These are phyloP conservation scores for Inga oerstediana DNA, from an alignment of 306 rosid genomes.

Conservation along the genomic window DNA sequence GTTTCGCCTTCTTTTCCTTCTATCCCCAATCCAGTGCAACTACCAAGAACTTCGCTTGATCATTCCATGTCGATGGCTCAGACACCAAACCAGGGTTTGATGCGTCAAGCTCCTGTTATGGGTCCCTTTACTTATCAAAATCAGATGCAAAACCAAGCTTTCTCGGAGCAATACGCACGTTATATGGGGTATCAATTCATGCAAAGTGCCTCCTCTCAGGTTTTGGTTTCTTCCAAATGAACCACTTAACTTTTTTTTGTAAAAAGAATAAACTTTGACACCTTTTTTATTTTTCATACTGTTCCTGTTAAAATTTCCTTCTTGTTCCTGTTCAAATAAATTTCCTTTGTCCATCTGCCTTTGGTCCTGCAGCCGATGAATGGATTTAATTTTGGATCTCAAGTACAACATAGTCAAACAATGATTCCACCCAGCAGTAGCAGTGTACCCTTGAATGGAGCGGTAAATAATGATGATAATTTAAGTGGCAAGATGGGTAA, in stretches of 20 bases:
- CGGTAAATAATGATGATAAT: constrained; percentile 47
- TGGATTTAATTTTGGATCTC: constrained; percentile 64
- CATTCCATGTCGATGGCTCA: constrained; percentile 50
- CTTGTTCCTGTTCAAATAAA: not conserved
- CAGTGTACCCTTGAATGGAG: constrained; percentile 52
- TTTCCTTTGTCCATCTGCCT: constrained; percentile 7
- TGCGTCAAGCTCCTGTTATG: constrained; percentile 61
- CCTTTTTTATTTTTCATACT: constrained; percentile 3
- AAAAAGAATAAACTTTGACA: not conserved
- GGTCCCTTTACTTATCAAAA: constrained; percentile 65
- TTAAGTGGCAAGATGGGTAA: constrained; percentile 53
- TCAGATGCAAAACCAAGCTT: constrained; percentile 70
- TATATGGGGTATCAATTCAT: constrained; percentile 75
- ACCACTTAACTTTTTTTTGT: not conserved
- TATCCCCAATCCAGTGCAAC: constrained; percentile 58
- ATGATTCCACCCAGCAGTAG: constrained; percentile 48
- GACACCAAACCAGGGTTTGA: constrained; percentile 55
- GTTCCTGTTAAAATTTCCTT: not conserved
- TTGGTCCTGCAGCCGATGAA: constrained; percentile 64
- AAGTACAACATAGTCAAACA: constrained; percentile 59
- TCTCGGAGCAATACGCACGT: constrained; percentile 74
- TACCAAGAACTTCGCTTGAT: constrained; percentile 55
- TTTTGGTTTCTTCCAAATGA: constrained; percentile 30
- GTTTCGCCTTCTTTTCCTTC: constrained; percentile 60
- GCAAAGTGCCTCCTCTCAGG: constrained; percentile 81